Base-by-base conservation (phyloP, 345 rosid genomes). In the Syzygium oleosum region DNA sequence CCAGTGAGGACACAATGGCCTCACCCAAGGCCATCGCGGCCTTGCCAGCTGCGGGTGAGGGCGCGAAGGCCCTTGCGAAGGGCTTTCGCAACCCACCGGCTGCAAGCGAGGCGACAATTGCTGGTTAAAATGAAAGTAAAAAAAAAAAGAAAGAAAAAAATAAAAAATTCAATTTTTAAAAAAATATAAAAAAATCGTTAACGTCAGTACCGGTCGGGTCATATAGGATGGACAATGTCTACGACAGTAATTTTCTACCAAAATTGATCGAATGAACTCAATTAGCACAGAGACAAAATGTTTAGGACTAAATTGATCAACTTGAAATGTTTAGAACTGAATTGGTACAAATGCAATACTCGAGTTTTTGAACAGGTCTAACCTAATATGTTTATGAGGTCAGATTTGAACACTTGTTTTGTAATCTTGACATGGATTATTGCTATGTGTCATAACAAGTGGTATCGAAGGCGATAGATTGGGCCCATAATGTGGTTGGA, bases 211-310 rank as follows among this genome's bases (percentile, higher is more conserved):
- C 12, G 0, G 14, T 25, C 15, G 12, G 27, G 31, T 29, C 31
- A 27, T 11, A 1, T 59, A 59, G 0, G 65, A 25, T 0, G 7
- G 7, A 25, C 0, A 3, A 3, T 11, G 27, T 59, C 7, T 1
- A 59, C 5, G 31, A 11, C 7, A 6, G 5, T 27, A 29, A 27
- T 59, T 59, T 59, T 1, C 0, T 12, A 15, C 3, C 16, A 59
- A 59, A 59, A 59, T 59, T 59, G 65, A 27, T 0, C 12, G 31
- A 59, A 25, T 43, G 46, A 43, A 43, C 46, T 43, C 46, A 43
- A 43, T 43, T 43, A 43, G 46, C 46, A 43, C 7, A 43, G 0
- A 43, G 5, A 43, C 7, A 43, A 43, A 58, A 59, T 25, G 31
- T 12, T 12, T 12, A 59, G 4, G 3, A 59, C 7, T 59, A 59